These are phyloP conservation scores for Wickerhamomyces chaumierensis DNA, from an alignment of 805 yeast species.

Conservation along the genomic window DNA sequence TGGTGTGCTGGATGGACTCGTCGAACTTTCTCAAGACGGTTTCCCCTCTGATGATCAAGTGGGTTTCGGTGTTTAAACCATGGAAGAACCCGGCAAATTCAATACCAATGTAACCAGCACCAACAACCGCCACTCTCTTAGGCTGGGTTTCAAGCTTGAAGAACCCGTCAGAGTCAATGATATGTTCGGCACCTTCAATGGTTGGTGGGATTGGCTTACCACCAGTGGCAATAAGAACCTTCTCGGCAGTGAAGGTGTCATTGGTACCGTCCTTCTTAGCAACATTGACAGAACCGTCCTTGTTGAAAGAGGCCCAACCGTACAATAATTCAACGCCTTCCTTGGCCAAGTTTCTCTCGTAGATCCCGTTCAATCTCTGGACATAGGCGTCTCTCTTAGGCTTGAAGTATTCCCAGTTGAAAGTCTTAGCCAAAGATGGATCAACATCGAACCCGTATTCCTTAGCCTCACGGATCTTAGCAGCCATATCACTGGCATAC, in stretches of 20 bases:
- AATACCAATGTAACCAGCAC: conserved; percentile 96
- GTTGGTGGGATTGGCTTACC: conserved; percentile 71
- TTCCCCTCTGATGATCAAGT: conserved; percentile 82
- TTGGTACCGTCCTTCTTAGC: conserved; percentile 46
- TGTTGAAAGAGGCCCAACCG: conserved; percentile 76
- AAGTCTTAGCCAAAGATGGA: conserved; percentile 41
- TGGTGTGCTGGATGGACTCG: conserved; percentile 60
- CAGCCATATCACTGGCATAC: conserved; percentile 90
- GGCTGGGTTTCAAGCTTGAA: conserved; percentile 78
- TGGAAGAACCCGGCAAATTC: conserved; percentile 93
- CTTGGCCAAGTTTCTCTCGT: conserved; percentile 73
- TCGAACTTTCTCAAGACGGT: conserved; percentile 86
- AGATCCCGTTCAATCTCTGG: conserved; percentile 80
- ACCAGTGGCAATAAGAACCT: conserved; percentile 85
- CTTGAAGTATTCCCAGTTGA: conserved; percentile 78
- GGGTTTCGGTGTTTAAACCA: conserved; percentile 78
- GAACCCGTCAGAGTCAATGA: conserved; percentile 85
- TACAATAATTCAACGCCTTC: conserved; percentile 82
- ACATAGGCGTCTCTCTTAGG: conserved; percentile 88
- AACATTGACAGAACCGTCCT: conserved; percentile 71
- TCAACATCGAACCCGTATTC: conserved; percentile 73
- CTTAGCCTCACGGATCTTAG: conserved; percentile 58
- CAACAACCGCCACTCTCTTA: conserved; percentile 85
- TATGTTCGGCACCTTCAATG: conserved; percentile 74
- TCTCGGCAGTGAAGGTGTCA: conserved; percentile 63